Percentiles rank a stretch among this genome's conserved stretches.
These are phyloP conservation scores for Agaricus sinodeliciosus DNA, from an alignment of 768 basidiomycete genomes.

Conservation along the genomic window DNA sequence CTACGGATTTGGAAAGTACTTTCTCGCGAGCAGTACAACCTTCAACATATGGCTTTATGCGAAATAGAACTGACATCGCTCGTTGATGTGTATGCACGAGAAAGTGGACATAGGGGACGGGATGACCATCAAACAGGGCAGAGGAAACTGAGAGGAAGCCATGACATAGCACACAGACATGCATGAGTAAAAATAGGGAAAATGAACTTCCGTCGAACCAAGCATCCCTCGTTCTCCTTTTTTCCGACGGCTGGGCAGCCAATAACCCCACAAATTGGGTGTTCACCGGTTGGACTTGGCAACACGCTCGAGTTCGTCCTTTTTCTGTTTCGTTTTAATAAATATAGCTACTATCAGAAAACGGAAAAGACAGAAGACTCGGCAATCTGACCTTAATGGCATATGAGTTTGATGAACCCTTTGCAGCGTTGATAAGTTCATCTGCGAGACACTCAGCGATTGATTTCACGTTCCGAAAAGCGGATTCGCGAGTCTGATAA, in stretches of 20 bases:
- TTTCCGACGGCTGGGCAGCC: slow-evolving; percentile 5
- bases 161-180: slow-evolving; percentile 2
- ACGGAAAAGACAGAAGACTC: neutral
- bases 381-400: slow-evolving; percentile 81
- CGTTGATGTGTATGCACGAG: neutral
- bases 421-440: slow-evolving; percentile 99
- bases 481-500: slow-evolving; percentile 91
- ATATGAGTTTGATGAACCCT: slow-evolving; percentile 99
- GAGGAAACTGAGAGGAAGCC: neutral
- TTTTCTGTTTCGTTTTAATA: slow-evolving; percentile 56
- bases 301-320: slow-evolving; percentile 99
- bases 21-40: neutral
- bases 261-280: neutral
- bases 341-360: slow-evolving; percentile 6
- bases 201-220: slow-evolving; percentile 13
- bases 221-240: slow-evolving; percentile 6
- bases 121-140: neutral
- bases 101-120: neutral
- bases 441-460: slow-evolving; percentile 98
- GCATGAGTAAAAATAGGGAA: neutral
- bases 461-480: slow-evolving; percentile 99
- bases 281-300: slow-evolving; percentile 99
- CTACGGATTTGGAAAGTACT: neutral
- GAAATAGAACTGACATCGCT: neutral
- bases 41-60: neutral